These are phyloP conservation scores for Camillea tinctor DNA, from an alignment of 2,329 filamentous ascomycete genomes.

Conservation along the genomic window DNA sequence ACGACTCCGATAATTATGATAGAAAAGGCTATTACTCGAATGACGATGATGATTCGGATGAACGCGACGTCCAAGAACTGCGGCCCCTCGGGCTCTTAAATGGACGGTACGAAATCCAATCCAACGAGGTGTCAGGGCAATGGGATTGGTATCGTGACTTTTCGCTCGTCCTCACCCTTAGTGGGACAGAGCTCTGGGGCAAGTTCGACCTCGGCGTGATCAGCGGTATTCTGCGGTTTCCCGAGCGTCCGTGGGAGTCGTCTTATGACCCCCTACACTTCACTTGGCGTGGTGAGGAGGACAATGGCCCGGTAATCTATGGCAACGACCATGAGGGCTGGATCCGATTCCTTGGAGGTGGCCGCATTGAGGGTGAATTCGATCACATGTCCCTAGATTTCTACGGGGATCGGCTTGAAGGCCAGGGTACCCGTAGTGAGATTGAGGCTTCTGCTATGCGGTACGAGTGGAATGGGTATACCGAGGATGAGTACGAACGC, in stretches of 20 bases:
- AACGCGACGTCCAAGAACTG: constrained; percentile 7
- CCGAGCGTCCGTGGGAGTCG: constrained; percentile 34
- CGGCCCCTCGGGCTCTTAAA: constrained; percentile 40
- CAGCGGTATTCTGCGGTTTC: constrained; percentile 42
- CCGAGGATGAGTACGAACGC: constrained; percentile 29
- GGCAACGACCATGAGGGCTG: constrained; percentile 30
- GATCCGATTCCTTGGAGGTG: constrained; percentile 39
- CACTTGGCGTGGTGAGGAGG: constrained; percentile 38
- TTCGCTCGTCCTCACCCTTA: constrained; percentile 38
- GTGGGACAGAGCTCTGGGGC: constrained; percentile 43
- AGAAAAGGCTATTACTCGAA: too few species aligned
- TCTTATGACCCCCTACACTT: constrained; percentile 29
- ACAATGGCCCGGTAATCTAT: constrained; percentile 27
- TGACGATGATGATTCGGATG: constrained; percentile 6
- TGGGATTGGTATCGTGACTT: constrained; percentile 31
- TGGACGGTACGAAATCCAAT: constrained; percentile 42
- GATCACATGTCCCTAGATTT: constrained; percentile 31
- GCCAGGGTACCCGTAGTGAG: constrained; percentile 32
- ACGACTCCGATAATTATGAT: too few species aligned
- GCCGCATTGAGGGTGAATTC: constrained; percentile 34
- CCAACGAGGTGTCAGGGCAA: constrained; percentile 22
- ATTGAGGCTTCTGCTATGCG: constrained; percentile 26
- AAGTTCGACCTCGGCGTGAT: constrained; percentile 43
- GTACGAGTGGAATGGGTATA: constrained; percentile 32
- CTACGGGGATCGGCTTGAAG: constrained; percentile 19